Evolutionary conservation across 257 asterid species (phyloP), one percentile per base, ranked within the genome.

Genomic region (Solanum pennellii): DNA sequence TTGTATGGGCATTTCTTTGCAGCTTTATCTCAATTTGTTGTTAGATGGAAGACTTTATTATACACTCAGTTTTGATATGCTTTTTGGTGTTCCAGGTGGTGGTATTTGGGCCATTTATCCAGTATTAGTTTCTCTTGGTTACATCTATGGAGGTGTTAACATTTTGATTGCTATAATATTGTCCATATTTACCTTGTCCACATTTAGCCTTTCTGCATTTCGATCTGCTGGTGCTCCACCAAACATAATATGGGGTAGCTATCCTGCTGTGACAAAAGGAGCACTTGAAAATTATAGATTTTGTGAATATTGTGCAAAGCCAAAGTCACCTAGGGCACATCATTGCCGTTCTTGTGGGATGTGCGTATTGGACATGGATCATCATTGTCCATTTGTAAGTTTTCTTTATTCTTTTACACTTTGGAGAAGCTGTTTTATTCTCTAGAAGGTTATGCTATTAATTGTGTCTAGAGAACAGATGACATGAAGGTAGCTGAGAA

Each of bases 341-440:
- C 99, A 97, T 84, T 97, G 99, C 86, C 96, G 98, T 74, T 93
- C 99, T 10, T 97, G 99, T 85, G 98, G 98, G 84, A 93, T 88
- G 85, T 97, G 99, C 83, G 88, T 97, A 88, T 85, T 94, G 90
- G 97, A 94, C 92, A 97, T 95, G 99, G 99, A 97, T 92, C 99
- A 97, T 93, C 99, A 97, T 90, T 97, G 99, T 91, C 98, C 99
- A 88, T 97, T 97, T 89, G 98, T 97, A 92, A 95, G 99, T 94
- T 80, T 69, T 42, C 71, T 60, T 49, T 52, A 14, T 68, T 69
- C 27, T 39, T 72, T 82, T 20, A 49, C 66, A 31, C 45, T 82
- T 82, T 49, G 69, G 20, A 49, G 18, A 29, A 49, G 69, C 65
- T 49, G 44, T 82, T 52, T 56, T 29, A 12, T 82, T 49, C 39